Evolutionary conservation across 345 rosid species (phyloP), one percentile per base, ranked within the genome.

Genomic region (Camelina sativa): DNA sequence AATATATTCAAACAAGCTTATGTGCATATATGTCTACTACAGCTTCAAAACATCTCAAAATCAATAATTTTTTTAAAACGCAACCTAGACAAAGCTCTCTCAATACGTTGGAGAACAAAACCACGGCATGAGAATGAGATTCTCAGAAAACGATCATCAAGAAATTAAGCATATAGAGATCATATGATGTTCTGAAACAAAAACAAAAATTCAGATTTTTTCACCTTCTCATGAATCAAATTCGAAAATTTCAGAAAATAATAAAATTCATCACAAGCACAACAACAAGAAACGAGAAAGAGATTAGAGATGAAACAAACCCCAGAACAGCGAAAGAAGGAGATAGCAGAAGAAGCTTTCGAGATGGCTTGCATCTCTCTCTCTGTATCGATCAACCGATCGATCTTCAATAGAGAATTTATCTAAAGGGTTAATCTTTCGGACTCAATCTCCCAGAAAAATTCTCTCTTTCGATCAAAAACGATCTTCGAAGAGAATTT

Each of bases 271-370:
- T 20, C 22, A 20, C 22, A 20, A 20, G 22, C 22, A 20, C 22
- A 20, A 20, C 1, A 20, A 20, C 0, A 16, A 19, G 40, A 63
- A 62, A 9, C 11, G 16, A 65, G 64, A 46, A 28, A 44, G 53
- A n/a, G 51, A 1, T 19, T 22, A 44, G 53, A n/a, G 51, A 1
- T 19, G 4, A 72, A 57, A 68, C 83, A 37, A 67, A 92, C 96
- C 91, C 74, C 77, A 22, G 92, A 78, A 72, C 91, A 80, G 75
- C 86, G 84, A 72, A 90, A 69, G 84, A 91, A 83, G 72, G 96
- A 85, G 91, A 86, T 82, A 53, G 91, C 86, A 74, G 83, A 86
- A 44, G 96, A 90, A 52, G 91, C 89, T 79, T 86, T 88, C 11
- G 84, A 82, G 79, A 92, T 84, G 77, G 83, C 82, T 69, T 88